Base-by-base conservation (phyloP, 257 asterid species). In the Knoxia roxburghii region DNA sequence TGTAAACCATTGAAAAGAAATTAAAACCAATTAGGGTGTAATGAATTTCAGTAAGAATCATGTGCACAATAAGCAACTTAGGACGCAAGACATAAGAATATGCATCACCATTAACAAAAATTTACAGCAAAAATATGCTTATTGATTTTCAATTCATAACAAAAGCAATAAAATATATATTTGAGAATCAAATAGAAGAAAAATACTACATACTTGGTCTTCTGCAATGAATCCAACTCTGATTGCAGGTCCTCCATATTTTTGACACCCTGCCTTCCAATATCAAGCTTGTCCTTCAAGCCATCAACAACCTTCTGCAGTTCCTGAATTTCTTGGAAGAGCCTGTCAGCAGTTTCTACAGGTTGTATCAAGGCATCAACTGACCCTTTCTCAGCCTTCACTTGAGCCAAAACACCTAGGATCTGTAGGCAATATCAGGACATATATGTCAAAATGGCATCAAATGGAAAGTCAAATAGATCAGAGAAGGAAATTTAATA, bases 401-500 rank as follows among this genome's bases (percentile, higher is more conserved):
- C 69, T 82, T 90, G 97, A 77, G 92, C 97, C 77, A 88, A 75
- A 69, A 87, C 97, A 66, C 95, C 95, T 50, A 90, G 76, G 62
- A 87, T 85, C 97, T 94, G 86, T 68, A 69, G 66, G 68, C 55
- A 69, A 69, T 50, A 73, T 32, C 64, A 40, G 48, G 23, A 68
- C 24, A 23, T 43, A 17, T 61, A 24, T n/a, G 37, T 35, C 24
- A n/a, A 18, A 48, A 35, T 32, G 30, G 0, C 46, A 20, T 17
- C 10, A 32, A 9, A 32, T 0, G 51, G 65, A 56, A 45, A 33
- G 43, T 18, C 12, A 4, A 33, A 61, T 21, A 51, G 15, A 51
- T 12, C 63, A 23, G 18, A 52, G 26, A 62, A 18, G 32, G 46
- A 61, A 23, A 33, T 46, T 55, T 14, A 23, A 23, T 7, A 27